These are phyloP conservation scores for Echinosophora koreensis DNA, from an alignment of 306 rosid species.

Conservation along the genomic window DNA sequence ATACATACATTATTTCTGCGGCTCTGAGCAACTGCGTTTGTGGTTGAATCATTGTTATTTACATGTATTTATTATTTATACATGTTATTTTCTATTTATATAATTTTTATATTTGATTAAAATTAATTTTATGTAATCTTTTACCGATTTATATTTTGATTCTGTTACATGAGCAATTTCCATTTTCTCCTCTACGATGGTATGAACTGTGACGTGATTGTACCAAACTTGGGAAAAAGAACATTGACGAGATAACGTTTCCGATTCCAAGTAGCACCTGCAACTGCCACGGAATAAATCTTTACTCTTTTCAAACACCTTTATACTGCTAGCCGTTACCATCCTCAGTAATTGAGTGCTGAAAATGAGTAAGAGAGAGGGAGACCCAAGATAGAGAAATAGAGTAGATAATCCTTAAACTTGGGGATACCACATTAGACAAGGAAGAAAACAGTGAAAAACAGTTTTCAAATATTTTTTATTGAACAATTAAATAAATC, in stretches of 20 bases:
- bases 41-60: too few relatives aligned
- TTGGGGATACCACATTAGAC: not conserved
- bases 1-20: too few relatives aligned
- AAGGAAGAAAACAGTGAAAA: not conserved
- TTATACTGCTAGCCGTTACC: conserved; percentile 39
- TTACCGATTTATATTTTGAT: too few relatives aligned
- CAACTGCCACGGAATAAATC: conserved; percentile 63
- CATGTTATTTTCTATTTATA: too few relatives aligned
- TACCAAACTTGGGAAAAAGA: conserved; percentile 47
- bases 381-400: too few relatives aligned
- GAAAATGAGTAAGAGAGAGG: too few relatives aligned
- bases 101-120: too few relatives aligned
- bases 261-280: conserved; percentile 54
- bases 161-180: not conserved
- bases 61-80: too few relatives aligned
- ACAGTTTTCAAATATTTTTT: not conserved
- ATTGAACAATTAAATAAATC: too few relatives aligned
- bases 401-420: not conserved
- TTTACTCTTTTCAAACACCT: conserved; percentile 49
- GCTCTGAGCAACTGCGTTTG: too few relatives aligned
- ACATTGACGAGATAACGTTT: conserved; percentile 53
- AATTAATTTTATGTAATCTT: too few relatives aligned
- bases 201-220: conserved; percentile 48
- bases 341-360: too few relatives aligned
- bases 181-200: conserved; percentile 47